Conservation (phyloP, 352 stramenopile genomes). For the Phytophthora pini region DNA sequence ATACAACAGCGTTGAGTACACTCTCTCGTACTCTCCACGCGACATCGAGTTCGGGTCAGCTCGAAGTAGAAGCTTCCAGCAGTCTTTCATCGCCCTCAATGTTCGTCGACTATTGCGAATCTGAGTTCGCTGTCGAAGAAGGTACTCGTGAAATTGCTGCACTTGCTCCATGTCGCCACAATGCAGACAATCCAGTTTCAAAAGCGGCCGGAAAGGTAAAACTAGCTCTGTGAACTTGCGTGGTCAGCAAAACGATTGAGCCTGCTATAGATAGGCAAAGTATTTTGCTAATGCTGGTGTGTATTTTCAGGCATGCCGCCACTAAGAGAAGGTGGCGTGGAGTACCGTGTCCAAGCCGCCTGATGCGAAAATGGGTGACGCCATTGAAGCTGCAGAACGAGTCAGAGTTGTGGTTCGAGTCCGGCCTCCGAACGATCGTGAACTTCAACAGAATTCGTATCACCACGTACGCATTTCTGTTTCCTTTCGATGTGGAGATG, state of each 20-base stretch:
- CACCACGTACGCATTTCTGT: slow-evolving; percentile 37
- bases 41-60: slow-evolving; percentile 27
- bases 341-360: slow-evolving; percentile 1
- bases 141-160: slow-evolving; percentile 41
- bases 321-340: background rate
- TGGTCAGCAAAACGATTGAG: slow-evolving; percentile 7
- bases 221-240: slow-evolving; percentile 2
- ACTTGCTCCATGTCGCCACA: slow-evolving; percentile 43
- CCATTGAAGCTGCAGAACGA: slow-evolving; percentile 50
- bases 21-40: slow-evolving; percentile 47
- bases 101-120: slow-evolving; percentile 52
- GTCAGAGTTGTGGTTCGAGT: slow-evolving; percentile 85
- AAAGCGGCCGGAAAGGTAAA: slow-evolving; percentile 2
- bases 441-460: slow-evolving; percentile 40
- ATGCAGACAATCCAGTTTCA: slow-evolving; percentile 14
- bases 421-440: slow-evolving; percentile 77
- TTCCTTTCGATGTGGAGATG: background rate
- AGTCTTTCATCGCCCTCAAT: slow-evolving; percentile 49
- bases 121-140: slow-evolving; percentile 54
- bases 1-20: slow-evolving; percentile 63
- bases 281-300: background rate
- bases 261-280: slow-evolving; percentile 27
- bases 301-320: slow-evolving; percentile 22
- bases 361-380: slow-evolving; percentile 40
- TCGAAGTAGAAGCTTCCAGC: slow-evolving; percentile 40